Evolutionary conservation across 106 monocot species (phyloP).

Genomic region (Acorus gramineus): DNA sequence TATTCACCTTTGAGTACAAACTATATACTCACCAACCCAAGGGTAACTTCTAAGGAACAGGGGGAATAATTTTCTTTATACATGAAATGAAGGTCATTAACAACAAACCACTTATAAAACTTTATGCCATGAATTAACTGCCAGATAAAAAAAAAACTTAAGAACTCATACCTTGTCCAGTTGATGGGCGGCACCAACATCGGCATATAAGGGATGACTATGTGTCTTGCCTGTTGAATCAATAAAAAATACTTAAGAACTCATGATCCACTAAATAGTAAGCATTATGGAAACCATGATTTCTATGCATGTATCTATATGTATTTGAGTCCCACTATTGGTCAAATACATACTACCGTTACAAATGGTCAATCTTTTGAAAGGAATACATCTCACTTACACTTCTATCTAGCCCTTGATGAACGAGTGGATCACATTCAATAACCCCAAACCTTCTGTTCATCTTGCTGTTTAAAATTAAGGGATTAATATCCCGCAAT

Average conservation of each 20-base stretch:
- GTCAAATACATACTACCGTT: neutral
- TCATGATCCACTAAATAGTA: neutral
- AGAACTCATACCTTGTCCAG: slow-evolving; percentile 69
- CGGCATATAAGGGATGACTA: slow-evolving; percentile 95
- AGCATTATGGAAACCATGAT: no score
- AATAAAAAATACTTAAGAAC: neutral
- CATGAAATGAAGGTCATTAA: no score
- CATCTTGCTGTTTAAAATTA: slow-evolving; percentile 33
- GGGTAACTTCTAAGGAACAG: no score
- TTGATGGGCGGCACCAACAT: slow-evolving; percentile 85
- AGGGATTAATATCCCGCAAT: no score
- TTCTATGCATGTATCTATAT: no score
- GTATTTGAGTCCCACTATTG: neutral
- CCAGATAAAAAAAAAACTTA: neutral
- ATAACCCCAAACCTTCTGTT: slow-evolving; percentile 83
- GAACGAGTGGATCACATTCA: slow-evolving; percentile 88
- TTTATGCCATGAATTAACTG: no score
- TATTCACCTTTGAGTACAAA: no score
- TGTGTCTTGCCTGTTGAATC: slow-evolving; percentile 75
- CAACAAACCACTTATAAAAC: no score
- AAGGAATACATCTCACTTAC: slow-evolving; percentile 31
- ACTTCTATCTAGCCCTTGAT: slow-evolving; percentile 87
- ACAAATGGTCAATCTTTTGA: neutral
- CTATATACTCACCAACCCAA: no score
- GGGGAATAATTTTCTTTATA: no score